phyloP scores from a whole-genome alignment of 441 rosid genomes.

The Populus trichocarpa region DNA sequence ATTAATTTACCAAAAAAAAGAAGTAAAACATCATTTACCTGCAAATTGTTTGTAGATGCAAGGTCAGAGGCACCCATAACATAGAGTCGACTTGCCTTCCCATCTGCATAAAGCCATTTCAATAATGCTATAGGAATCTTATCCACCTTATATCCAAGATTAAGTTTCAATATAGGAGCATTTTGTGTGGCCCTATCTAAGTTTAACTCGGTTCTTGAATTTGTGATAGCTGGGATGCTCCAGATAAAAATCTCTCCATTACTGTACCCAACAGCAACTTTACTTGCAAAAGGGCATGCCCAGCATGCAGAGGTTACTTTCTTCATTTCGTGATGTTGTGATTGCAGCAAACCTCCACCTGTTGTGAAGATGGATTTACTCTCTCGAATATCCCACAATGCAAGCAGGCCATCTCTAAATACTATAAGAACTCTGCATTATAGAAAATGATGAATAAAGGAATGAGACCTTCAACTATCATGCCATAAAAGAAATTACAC shows the following conservation, averaged over 20 bases:
- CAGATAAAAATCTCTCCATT: constrained; percentile 78
- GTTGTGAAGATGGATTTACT: constrained; percentile 56
- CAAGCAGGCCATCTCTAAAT: constrained; percentile 63
- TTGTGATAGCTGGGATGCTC: constrained; percentile 45
- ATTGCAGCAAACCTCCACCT: constrained; percentile 54
- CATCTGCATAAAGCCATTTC: constrained; percentile 71
- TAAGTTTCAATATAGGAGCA: constrained; percentile 62
- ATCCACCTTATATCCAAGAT: constrained; percentile 78
- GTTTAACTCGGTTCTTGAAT: constrained; percentile 35
- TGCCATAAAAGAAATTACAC: not conserved
- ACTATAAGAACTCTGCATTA: constrained; percentile 67
- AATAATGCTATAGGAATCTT: constrained; percentile 64
- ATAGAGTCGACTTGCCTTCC: constrained; percentile 75
- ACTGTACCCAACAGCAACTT: constrained; percentile 73
- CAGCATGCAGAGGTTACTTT: constrained; percentile 82
- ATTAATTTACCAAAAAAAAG: not conserved
- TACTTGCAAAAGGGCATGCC: constrained; percentile 84
- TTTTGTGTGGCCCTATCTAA: constrained; percentile 39
- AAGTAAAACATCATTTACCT: not conserved
- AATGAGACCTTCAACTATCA: not conserved
- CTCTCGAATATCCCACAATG: constrained; percentile 73
- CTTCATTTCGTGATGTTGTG: constrained; percentile 59
- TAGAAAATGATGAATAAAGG: not conserved
- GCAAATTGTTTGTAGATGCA: constrained; percentile 41
- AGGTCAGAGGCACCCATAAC: constrained; percentile 53